Base-by-base conservation (phyloP, 2,329 filamentous ascomycete genomes). In the Neofusicoccum cordaticola region DNA sequence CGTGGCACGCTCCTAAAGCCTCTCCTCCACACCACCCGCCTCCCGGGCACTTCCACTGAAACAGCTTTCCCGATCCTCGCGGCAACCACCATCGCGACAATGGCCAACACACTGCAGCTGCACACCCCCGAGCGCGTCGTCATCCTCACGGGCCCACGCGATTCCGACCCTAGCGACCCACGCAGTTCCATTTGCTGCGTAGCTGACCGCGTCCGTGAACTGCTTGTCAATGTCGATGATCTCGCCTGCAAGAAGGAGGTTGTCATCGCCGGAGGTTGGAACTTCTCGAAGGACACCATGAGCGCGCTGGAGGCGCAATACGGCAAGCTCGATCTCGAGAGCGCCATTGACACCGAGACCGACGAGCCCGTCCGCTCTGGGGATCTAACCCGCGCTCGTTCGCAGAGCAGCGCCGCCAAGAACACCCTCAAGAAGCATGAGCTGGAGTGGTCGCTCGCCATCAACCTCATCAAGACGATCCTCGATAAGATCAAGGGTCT, bases 231-330 rank as follows among this genome's bases (percentile, higher is more conserved):
- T 19, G n/a, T 58, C 2, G 52, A 66, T 12, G 19, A 11, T 1
- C 47, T 66, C 6, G 35, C 44, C 35, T 39, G 47, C 9, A 64
- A 66, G 0, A 73, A 65, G 2, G 74, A 73, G 62, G 52, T 75
- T 4, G 72, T 74, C 47, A 60, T 75, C 17, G 34, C 71, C 1
- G 74, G 74, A 6, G 67, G 70, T 3, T 74, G 71, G 71, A 68
- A 60, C 13, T 53, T 65, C 12, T 31, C 65, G 5, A 37, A 35
- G 5, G 61, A 63, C 8, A 27, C 50, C 27, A 53, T 56, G 48
- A 41, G 35, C 13, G 44, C 35, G 7, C 19, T 63, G 13, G 12
- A 63, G 50, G 50, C 50, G 6, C 47, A 47, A 41, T 63, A 44
- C 51, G 51, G 50, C 50, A 45, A 63, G n/a, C 52, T 58, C 12